Conservation (phyloP, 495 filamentous ascomycete genomes). For the Aspergillus funiculosus region DNA sequence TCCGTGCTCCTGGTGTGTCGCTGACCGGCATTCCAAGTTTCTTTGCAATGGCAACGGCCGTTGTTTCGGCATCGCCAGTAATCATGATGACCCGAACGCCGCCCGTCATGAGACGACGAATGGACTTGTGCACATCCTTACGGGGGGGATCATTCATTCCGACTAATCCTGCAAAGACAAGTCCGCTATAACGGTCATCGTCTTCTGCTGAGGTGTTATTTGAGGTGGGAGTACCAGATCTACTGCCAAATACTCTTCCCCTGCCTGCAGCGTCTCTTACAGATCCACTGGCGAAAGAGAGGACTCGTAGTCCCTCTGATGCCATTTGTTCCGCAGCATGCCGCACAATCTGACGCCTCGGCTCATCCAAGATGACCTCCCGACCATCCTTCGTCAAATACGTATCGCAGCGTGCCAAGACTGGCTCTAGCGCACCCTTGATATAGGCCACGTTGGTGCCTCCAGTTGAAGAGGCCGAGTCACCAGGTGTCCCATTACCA, state of each 20-base stretch:
- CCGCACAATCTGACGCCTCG: slow-evolving; percentile 64
- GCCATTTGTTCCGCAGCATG: slow-evolving; percentile 88
- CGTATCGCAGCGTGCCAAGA: slow-evolving; percentile 81
- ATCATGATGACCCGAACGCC: slow-evolving; percentile 98
- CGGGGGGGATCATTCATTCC: slow-evolving; percentile 97
- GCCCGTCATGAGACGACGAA: slow-evolving; percentile 84
- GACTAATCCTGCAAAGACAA: slow-evolving; percentile 86
- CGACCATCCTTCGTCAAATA: slow-evolving; percentile 83
- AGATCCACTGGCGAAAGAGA: slow-evolving; percentile 82
- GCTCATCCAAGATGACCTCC: slow-evolving; percentile 79
- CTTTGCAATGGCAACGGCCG: slow-evolving; percentile 84
- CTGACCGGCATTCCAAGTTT: slow-evolving; percentile 84
- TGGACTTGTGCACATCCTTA: slow-evolving; percentile 80
- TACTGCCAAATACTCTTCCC: slow-evolving; percentile 35
- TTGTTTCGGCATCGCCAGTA: slow-evolving; percentile 91
- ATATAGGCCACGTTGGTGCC: slow-evolving; percentile 76
- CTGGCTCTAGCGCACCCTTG: slow-evolving; percentile 88
- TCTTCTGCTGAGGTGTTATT: slow-evolving; percentile 42
- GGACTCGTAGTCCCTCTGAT: slow-evolving; percentile 78
- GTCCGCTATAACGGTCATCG: slow-evolving; percentile 71
- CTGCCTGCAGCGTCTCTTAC: slow-evolving; percentile 28
- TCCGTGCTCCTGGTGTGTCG: slow-evolving; percentile 42
- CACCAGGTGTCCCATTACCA: slow-evolving; percentile 45
- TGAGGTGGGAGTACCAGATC: slow-evolving; percentile 47
- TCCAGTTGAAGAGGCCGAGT: slow-evolving; percentile 23